Percentiles rank a stretch among this genome's conserved stretches.
phyloP scores from a whole-genome alignment of 805 yeast genomes.

The Yamadazyma takamatsuzukensis region DNA sequence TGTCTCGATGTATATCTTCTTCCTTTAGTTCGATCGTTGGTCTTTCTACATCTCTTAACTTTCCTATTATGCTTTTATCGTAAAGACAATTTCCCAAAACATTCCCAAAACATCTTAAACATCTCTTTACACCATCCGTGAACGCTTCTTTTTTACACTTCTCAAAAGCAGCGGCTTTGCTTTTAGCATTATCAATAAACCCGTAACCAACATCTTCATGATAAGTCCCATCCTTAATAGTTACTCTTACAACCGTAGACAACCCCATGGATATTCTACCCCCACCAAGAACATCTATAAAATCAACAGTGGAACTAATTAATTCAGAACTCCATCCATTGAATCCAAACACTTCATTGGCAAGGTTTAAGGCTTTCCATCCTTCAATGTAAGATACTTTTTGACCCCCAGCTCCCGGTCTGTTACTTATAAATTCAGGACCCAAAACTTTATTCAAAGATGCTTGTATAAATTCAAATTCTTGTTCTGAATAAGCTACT shows the following conservation, averaged over 20 bases:
- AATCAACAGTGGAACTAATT: slow-evolving; percentile 62
- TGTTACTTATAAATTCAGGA: slow-evolving; percentile 71
- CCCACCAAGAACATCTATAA: slow-evolving; percentile 56
- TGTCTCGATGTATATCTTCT: slow-evolving; percentile 33
- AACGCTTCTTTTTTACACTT: slow-evolving; percentile 82
- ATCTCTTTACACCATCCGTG: slow-evolving; percentile 79
- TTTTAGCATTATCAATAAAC: slow-evolving; percentile 62
- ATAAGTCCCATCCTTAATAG: slow-evolving; percentile 75
- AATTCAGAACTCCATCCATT: slow-evolving; percentile 82
- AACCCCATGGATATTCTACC: slow-evolving; percentile 60
- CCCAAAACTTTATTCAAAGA: slow-evolving; percentile 48
- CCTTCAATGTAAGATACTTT: slow-evolving; percentile 76
- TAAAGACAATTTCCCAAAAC: slow-evolving; percentile 82
- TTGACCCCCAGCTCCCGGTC: slow-evolving; percentile 73
- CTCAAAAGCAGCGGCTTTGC: slow-evolving; percentile 69
- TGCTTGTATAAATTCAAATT: slow-evolving; percentile 30
- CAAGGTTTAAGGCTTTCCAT: slow-evolving; percentile 76
- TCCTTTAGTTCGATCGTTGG: slow-evolving; percentile 21
- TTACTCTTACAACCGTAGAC: slow-evolving; percentile 67
- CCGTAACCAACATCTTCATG: slow-evolving; percentile 81
- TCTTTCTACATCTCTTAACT: slow-evolving; percentile 39
- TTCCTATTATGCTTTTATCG: slow-evolving; percentile 61
- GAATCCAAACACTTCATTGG: slow-evolving; percentile 79
- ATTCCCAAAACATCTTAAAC: slow-evolving; percentile 76
- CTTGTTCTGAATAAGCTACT: slow-evolving; percentile 26